Conservation (phyloP, 2,329 filamentous ascomycete species). For the Venturiaceae sp. region DNA sequence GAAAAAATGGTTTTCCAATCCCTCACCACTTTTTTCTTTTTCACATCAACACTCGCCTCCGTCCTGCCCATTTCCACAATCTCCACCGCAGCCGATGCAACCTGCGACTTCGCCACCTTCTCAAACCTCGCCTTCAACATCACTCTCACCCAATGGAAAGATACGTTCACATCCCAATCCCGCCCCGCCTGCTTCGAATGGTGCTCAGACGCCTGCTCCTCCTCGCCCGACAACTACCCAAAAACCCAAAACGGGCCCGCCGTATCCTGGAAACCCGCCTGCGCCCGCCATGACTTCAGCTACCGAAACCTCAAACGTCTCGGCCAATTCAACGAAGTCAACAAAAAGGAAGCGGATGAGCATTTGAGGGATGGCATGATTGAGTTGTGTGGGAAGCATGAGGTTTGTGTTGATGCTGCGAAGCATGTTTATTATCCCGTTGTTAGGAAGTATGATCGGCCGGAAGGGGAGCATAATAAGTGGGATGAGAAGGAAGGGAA, state of each 20-base stretch:
- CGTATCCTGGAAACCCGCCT: conserved; percentile 7
- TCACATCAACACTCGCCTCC: background rate
- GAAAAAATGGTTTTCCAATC: background rate
- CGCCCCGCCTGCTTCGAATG: conserved; percentile 8
- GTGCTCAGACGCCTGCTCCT: background rate
- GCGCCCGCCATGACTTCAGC: conserved; percentile 10
- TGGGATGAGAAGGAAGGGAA: background rate
- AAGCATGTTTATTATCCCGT: background rate
- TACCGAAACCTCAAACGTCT: conserved; percentile 8
- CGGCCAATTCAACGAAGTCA: conserved; percentile 1
- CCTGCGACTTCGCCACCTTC: background rate
- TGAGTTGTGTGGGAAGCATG: conserved; percentile 1
- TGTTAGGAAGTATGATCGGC: background rate
- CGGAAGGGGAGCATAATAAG: background rate
- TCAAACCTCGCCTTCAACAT: conserved; percentile 4
- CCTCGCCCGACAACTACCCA: conserved; percentile 2
- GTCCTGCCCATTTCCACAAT: background rate
- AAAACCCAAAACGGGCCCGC: background rate
- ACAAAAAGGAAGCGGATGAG: background rate
- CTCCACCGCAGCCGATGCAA: background rate
- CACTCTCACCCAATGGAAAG: background rate
- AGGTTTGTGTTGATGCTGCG: background rate
- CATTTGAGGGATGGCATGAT: conserved; percentile 8
- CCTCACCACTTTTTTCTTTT: background rate
- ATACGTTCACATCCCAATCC: background rate